Evolutionary conservation across 1,139 yeast genomes (phyloP).

Genomic region (Hansenula sp.): DNA sequence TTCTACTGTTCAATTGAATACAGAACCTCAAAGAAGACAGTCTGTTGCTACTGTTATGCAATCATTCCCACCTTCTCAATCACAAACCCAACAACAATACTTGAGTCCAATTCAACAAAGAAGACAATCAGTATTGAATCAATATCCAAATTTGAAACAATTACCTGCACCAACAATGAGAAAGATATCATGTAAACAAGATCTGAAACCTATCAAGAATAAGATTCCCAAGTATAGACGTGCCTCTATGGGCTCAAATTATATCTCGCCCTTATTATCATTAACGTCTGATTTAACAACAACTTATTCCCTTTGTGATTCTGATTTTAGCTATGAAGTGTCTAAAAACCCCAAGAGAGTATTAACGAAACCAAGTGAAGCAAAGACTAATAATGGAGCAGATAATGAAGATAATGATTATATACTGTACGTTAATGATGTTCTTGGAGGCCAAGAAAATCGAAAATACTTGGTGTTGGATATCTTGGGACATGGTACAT

Average conservation of each 20-base stretch:
- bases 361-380: constrained; percentile 88
- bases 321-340: constrained; percentile 79
- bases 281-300: constrained; percentile 74
- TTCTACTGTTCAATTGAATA: constrained; percentile 13
- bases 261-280: constrained; percentile 83
- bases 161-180: constrained; percentile 40
- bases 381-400: constrained; percentile 72
- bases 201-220: constrained; percentile 61
- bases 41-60: constrained; percentile 25
- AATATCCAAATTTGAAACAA: constrained; percentile 26
- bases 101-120: constrained; percentile 11
- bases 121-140: constrained; percentile 13
- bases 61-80: constrained; percentile 9
- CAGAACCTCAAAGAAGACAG: constrained; percentile 31
- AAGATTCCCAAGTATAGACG: constrained; percentile 74
- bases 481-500: constrained; percentile 92
- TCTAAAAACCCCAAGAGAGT: constrained; percentile 89
- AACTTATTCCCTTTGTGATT: constrained; percentile 83
- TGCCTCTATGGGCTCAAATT: constrained; percentile 73
- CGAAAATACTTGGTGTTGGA: constrained; percentile 86
- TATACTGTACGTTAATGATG: constrained; percentile 89
- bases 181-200: constrained; percentile 41
- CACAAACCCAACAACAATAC: constrained; percentile 11
- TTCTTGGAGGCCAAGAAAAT: constrained; percentile 84
- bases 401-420: constrained; percentile 92